Conservation (phyloP, 2,329 filamentous ascomycete genomes). For the Colletotrichum spinosum region DNA sequence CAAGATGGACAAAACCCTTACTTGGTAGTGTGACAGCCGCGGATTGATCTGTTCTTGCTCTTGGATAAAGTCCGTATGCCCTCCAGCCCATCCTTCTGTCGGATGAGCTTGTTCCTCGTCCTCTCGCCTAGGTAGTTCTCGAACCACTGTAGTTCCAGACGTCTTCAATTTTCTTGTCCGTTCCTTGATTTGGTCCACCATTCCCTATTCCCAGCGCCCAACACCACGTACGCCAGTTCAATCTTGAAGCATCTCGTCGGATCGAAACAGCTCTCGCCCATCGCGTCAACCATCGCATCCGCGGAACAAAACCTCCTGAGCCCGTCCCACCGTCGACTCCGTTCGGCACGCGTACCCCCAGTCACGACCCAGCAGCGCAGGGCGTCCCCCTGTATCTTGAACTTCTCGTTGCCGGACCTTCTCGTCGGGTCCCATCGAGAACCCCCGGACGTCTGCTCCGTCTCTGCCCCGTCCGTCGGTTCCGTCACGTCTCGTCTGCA, state of each 20-base stretch:
- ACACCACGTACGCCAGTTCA: not conserved
- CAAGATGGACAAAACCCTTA: too few relatives aligned
- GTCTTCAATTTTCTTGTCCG: conserved; percentile 1
- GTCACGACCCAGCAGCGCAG: conserved; percentile 10
- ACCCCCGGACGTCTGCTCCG: conserved; percentile 31
- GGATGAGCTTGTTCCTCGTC: conserved; percentile 13
- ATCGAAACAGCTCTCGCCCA: not conserved
- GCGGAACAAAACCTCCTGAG: conserved; percentile 36
- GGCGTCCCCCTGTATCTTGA: conserved; percentile 5
- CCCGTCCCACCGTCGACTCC: not conserved
- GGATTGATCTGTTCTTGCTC: not conserved
- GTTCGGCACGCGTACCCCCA: not conserved
- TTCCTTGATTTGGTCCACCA: conserved; percentile 22
- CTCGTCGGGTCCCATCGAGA: not conserved
- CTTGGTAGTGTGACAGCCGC: too few relatives aligned
- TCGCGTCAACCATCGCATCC: not conserved
- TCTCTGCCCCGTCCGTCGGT: conserved; percentile 18
- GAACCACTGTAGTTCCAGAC: conserved; percentile 16
- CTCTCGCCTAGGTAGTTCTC: conserved; percentile 9
- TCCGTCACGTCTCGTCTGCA: conserved; percentile 17
- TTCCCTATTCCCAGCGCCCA: not conserved
- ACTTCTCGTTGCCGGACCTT: not conserved
- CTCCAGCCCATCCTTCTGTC: conserved; percentile 1
- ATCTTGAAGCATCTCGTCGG: not conserved
- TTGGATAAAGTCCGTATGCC: conserved; percentile 18